Evolutionary conservation across 176 grass and related monocot genomes (phyloP).

Genomic region (Phoenix roebelenii): DNA sequence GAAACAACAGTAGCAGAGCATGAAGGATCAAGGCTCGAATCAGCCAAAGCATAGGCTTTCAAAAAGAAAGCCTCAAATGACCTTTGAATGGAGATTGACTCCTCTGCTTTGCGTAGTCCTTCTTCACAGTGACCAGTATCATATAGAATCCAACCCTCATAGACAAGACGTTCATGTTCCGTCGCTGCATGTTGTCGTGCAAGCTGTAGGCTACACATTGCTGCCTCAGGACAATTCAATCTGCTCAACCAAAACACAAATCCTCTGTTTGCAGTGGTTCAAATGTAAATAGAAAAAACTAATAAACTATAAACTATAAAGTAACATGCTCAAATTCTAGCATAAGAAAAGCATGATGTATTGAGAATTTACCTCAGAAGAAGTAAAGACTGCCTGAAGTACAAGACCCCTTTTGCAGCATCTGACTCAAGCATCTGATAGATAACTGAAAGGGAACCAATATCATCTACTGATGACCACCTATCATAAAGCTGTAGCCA

Average conservation of each 20-base stretch:
- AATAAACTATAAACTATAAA: too few relatives aligned
- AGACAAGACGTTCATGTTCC: conserved; percentile 69
- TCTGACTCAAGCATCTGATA: conserved; percentile 89
- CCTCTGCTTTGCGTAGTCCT: conserved; percentile 70
- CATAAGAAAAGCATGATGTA: background rate
- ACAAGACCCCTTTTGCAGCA: conserved; percentile 69
- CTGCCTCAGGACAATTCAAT: conserved; percentile 82
- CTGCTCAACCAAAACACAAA: conserved; percentile 23
- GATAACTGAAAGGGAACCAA: conserved; percentile 83
- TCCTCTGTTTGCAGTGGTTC: too few relatives aligned
- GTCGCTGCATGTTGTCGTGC: conserved; percentile 56
- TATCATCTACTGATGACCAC: conserved; percentile 88
- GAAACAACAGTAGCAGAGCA: conserved; percentile 61
- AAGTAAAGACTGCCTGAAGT: conserved; percentile 95
- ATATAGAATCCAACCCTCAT: conserved; percentile 91
- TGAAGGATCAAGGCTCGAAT: conserved; percentile 70
- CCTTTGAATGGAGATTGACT: conserved; percentile 77
- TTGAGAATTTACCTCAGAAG: conserved; percentile 60
- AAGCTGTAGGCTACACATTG: conserved; percentile 83
- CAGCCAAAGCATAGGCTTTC: conserved; percentile 93
- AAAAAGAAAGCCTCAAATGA: conserved; percentile 99
- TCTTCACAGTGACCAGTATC: conserved; percentile 85
- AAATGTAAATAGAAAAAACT: too few relatives aligned
- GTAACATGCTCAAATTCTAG: too few relatives aligned
- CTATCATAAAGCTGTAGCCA: conserved; percentile 88